These are phyloP conservation scores for Micractinium sp. DNA, from an alignment of 139 green algal genomes.

Conservation along the genomic window DNA sequence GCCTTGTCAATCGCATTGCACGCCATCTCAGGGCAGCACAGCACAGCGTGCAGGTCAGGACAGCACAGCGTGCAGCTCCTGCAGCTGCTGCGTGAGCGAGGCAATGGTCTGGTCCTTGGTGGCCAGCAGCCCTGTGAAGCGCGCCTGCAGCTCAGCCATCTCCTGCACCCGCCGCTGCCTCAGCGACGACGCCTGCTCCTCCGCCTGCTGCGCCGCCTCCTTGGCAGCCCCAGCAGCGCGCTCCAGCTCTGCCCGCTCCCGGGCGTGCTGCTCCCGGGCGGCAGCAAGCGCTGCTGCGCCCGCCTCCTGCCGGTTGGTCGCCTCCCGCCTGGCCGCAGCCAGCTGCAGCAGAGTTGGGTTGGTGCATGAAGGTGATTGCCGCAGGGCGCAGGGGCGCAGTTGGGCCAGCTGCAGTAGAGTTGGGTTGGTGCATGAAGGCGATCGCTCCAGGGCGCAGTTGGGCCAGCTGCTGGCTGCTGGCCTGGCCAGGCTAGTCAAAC, in stretches of 20 bases:
- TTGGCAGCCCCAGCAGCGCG: neutral
- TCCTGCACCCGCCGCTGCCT: conserved; percentile 11
- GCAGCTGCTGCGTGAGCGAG: conserved; percentile 36
- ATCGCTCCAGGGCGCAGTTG: neutral
- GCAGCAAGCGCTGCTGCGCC: neutral
- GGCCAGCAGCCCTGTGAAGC: conserved; percentile 30
- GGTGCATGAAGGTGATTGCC: neutral
- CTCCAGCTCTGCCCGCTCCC: neutral
- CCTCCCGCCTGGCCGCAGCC: conserved; percentile 8
- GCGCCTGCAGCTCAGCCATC: conserved; percentile 31
- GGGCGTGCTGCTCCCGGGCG: neutral
- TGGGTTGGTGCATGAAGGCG: neutral
- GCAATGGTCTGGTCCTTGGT: conserved; percentile 45
- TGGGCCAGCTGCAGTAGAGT: too few species aligned
- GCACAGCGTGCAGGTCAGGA: neutral
- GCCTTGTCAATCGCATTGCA: neutral
- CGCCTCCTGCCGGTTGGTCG: neutral
- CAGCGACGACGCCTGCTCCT: neutral
- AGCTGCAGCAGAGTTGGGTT: neutral
- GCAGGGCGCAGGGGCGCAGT: neutral
- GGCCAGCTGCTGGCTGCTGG: neutral
- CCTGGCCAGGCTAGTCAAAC: too few species aligned
- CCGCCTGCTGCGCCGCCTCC: neutral
- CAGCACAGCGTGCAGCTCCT: conserved; percentile 28
- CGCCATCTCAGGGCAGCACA: neutral